These are phyloP conservation scores for Pichia sp. DNA, from an alignment of 1,139 yeast genomes.

Conservation along the genomic window DNA sequence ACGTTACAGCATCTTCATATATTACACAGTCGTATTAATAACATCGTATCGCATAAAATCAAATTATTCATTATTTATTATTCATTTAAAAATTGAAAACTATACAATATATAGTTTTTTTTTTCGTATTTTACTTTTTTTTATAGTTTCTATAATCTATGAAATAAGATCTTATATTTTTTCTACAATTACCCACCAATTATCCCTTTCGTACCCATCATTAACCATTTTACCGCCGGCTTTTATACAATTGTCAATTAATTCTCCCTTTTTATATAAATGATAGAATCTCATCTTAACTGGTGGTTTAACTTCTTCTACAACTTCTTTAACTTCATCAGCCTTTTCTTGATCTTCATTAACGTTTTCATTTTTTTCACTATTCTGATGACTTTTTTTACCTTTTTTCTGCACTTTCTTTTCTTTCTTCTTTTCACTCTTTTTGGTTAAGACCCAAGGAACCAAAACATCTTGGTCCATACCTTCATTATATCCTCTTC, in stretches of 20 bases:
- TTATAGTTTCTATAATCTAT: background rate
- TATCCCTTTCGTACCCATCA: conserved; percentile 86
- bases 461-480: conserved; percentile 91
- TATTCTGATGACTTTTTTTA: conserved; percentile 6
- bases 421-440: conserved; percentile 28
- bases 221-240: conserved; percentile 67
- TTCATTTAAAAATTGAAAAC: too few relatives aligned
- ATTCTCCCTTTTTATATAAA: conserved; percentile 75
- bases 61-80: too few relatives aligned
- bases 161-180: conserved; percentile 17
- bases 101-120: background rate
- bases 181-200: conserved; percentile 76
- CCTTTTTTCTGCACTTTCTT: conserved; percentile 19
- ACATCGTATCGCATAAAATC: background rate
- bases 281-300: conserved; percentile 86
- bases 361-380: conserved; percentile 17
- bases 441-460: conserved; percentile 79
- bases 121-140: background rate
- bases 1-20: too few relatives aligned
- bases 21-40: too few relatives aligned
- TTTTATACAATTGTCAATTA: conserved; percentile 54
- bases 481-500: conserved; percentile 84
- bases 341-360: conserved; percentile 16
- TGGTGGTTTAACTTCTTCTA: conserved; percentile 29
- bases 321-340: background rate